Percentiles rank a stretch among this genome's conserved stretches.
Evolutionary conservation across 2,329 filamentous ascomycete species (phyloP).

Genomic region (Fusarium nodosum): DNA sequence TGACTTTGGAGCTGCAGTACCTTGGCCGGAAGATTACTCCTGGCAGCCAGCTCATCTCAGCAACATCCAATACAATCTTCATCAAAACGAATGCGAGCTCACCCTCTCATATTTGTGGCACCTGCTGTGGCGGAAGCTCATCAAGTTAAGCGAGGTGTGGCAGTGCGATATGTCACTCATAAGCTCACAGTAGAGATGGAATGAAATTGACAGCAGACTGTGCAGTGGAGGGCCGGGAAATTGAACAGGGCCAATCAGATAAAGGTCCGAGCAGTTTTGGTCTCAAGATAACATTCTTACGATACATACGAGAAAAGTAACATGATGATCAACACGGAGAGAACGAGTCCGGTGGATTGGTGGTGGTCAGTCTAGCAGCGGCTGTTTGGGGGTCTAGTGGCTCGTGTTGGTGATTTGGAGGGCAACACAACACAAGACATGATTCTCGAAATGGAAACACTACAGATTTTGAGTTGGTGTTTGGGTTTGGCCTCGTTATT

Average conservation of each 20-base stretch:
- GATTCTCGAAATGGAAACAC: conserved; percentile 36
- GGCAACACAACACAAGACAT: conserved; percentile 8
- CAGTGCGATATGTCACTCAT: conserved; percentile 23
- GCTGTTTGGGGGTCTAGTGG: conserved; percentile 14
- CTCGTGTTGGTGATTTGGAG: conserved; percentile 30
- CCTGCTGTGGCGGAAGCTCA: conserved; percentile 13
- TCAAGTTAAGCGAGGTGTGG: conserved; percentile 31
- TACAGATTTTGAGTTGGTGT: conserved; percentile 21
- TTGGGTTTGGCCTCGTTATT: conserved; percentile 7
- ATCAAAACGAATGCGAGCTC: conserved; percentile 25
- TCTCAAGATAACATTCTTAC: conserved; percentile 27
- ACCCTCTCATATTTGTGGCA: conserved; percentile 22
- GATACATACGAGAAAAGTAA: conserved; percentile 17
- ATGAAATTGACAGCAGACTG: background rate
- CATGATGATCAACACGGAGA: conserved; percentile 36
- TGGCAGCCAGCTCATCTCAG: background rate
- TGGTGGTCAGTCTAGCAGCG: conserved; percentile 24
- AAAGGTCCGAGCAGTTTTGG: background rate
- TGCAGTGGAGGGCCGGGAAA: conserved; percentile 12
- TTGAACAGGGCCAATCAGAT: conserved; percentile 20
- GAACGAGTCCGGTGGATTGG: conserved; percentile 29
- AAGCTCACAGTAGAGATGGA: background rate
- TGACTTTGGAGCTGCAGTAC: background rate
- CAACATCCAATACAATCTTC: conserved; percentile 16
- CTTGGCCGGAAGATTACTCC: background rate